Base-by-base conservation (phyloP, 2,329 filamentous ascomycete genomes). In the Penicillium sp. region DNA sequence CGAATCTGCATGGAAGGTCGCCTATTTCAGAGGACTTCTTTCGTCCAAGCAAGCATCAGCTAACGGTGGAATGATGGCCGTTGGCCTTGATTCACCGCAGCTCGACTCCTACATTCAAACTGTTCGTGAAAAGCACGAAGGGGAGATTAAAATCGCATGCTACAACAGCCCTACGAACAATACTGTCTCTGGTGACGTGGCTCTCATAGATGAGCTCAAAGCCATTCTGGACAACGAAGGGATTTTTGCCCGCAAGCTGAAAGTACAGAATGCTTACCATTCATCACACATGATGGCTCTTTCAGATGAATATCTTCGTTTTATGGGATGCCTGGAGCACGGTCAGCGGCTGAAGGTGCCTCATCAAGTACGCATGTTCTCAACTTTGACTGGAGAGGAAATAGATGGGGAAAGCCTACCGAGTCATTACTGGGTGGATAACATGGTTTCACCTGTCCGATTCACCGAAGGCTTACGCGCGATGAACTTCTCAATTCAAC, bases 221-320 rank as follows among this genome's bases (percentile, higher is more conserved):
- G 8, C 23, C 3, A 16, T 56, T 1, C 51, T 70, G n/a, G 58
- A 67, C 33, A 44, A 48, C 1, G 59, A 69, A 3, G 54, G 49
- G 5, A 51, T 63, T 1, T 71, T 73, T 39, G 64, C 63, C 11
- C 62, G 71, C 10, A 65, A 63, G 21, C 59, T 73, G 2, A 63
- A 65, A 9, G 67, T 71, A 8, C 54, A 64, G 4, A 68, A 61
- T 46, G 70, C 70, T 0, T 73, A 73, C 48, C 70, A 71, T 45
- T 70, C 67, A 6, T 52, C 56, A 21, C 64, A 70, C 37, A 68
- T 71, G 65, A 16, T 56, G 16, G 19, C 45, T 1, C 61, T 72
- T 36, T 57, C 65, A 1, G 52, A 63, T 2, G 59, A 64, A 5
- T 74, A 72, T 43, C 49, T 61, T 1, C 34, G 52, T 3, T 48